phyloP scores from a whole-genome alignment of 306 rosid species.

The Senna tora region DNA sequence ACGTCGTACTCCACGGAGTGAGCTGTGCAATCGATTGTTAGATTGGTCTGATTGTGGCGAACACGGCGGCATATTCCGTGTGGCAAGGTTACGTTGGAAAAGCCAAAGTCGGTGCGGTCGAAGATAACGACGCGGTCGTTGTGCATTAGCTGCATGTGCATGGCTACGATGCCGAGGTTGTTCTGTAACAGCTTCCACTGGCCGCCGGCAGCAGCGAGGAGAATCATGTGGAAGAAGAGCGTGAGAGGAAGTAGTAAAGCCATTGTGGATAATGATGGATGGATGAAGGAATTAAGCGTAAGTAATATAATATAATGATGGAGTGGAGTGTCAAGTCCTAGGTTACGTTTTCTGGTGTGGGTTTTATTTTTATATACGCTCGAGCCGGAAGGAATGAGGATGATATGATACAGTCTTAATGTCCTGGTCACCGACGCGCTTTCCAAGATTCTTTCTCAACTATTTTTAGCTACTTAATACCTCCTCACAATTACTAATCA shows the following conservation, averaged over 20 bases:
- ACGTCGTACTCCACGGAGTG: conserved; percentile 76
- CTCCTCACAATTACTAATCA: too few species aligned
- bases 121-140: conserved; percentile 61
- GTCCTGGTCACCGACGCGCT: neutral
- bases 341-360: too few species aligned
- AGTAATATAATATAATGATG: too few species aligned
- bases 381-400: too few species aligned
- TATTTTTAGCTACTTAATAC: neutral
- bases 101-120: conserved; percentile 70
- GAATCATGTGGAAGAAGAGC: neutral
- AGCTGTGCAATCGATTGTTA: conserved; percentile 66
- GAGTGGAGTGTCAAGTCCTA: too few species aligned
- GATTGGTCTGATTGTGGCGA: conserved; percentile 18
- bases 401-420: neutral
- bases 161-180: conserved; percentile 66
- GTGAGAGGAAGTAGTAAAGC: neutral
- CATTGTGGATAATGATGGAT: too few species aligned
- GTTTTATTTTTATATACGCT: neutral
- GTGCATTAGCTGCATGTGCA: conserved; percentile 78
- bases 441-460: neutral
- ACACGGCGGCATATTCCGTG: conserved; percentile 48
- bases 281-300: too few species aligned
- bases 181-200: conserved; percentile 52
- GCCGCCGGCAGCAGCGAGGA: neutral
- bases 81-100: conserved; percentile 54